Percentiles rank a stretch among this genome's conserved stretches.
phyloP scores from a whole-genome alignment of 2,329 filamentous ascomycete genomes.

The Plectosphaerella cucumerina region DNA sequence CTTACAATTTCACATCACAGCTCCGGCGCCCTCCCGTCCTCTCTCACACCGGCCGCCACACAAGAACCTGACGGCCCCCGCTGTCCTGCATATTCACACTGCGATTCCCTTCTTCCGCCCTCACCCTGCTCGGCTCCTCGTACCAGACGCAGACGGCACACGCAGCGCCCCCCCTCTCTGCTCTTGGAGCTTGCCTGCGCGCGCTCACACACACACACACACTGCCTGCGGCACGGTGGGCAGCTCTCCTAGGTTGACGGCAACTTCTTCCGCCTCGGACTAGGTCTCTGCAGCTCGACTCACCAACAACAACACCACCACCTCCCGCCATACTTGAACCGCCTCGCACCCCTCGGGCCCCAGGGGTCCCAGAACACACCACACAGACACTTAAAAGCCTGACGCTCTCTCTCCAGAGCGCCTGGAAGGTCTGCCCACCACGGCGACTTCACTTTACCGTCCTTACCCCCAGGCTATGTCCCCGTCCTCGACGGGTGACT shows the following conservation, averaged over 20 bases:
- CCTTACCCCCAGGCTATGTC: constrained; percentile 36
- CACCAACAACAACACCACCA: neutral
- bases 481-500: constrained; percentile 51
- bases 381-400: constrained; percentile 1
- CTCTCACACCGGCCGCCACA: neutral
- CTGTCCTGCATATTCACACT: neutral
- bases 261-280: neutral
- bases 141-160: neutral
- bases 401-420: constrained; percentile 10
- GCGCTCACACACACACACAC: neutral
- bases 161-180: too few species aligned
- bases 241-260: neutral
- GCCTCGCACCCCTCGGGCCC: neutral
- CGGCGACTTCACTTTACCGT: constrained; percentile 8
- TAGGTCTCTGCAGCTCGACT: neutral
- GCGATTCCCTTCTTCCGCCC: neutral
- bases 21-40: neutral
- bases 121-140: neutral
- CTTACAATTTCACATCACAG: too few species aligned
- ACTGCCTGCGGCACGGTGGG: neutral
- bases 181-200: too few species aligned
- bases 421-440: constrained; percentile 9
- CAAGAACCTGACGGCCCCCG: neutral
- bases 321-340: neutral
- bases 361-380: neutral